Evolutionary conservation across 352 stramenopile genomes (phyloP).

Genomic region (Globisporangium viniferum): DNA sequence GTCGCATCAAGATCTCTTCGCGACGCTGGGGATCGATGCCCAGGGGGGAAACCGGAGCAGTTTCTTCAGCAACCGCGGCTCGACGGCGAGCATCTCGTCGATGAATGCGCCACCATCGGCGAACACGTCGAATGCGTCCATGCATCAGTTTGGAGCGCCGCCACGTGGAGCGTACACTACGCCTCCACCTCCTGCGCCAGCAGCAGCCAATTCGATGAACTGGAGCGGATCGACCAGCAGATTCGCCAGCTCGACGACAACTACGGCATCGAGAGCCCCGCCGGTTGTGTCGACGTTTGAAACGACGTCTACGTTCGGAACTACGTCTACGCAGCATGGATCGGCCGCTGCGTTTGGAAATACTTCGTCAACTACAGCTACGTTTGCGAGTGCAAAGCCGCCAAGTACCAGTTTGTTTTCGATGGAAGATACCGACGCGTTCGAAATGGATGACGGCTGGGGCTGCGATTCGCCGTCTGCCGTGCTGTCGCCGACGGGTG

Average conservation of each 20-base stretch:
- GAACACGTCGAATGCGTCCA: slow-evolving; percentile 13
- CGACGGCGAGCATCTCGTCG: slow-evolving; percentile 19
- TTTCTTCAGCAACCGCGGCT: slow-evolving; percentile 23
- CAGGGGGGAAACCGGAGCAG: slow-evolving; percentile 24
- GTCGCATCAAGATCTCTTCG: slow-evolving; percentile 52
- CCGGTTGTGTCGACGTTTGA: slow-evolving; percentile 3
- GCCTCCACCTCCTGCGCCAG: slow-evolving; percentile 7
- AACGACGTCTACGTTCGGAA: slow-evolving; percentile 2
- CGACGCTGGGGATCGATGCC: slow-evolving; percentile 42
- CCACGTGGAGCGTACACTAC: slow-evolving; percentile 5
- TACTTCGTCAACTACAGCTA: neutral
- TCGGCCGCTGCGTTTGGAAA: neutral
- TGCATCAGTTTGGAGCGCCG: slow-evolving; percentile 13
- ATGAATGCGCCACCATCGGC: slow-evolving; percentile 10
- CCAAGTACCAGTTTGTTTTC: slow-evolving; percentile 48
- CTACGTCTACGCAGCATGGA: neutral
- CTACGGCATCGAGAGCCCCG: neutral
- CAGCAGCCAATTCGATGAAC: slow-evolving; percentile 10
- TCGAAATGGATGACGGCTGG: slow-evolving; percentile 68
- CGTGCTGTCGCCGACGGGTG: slow-evolving; percentile 60
- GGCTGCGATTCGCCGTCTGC: slow-evolving; percentile 65
- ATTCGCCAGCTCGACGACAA: slow-evolving; percentile 7
- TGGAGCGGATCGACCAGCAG: slow-evolving; percentile 17
- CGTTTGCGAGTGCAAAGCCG: slow-evolving; percentile 19
- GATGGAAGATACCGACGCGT: slow-evolving; percentile 68